A percentile compares a stretch with the other conserved stretches of the same genome.
These are phyloP conservation scores for Creolimax fragrantissima DNA, from an alignment of 78 protist genomes.

Conservation along the genomic window DNA sequence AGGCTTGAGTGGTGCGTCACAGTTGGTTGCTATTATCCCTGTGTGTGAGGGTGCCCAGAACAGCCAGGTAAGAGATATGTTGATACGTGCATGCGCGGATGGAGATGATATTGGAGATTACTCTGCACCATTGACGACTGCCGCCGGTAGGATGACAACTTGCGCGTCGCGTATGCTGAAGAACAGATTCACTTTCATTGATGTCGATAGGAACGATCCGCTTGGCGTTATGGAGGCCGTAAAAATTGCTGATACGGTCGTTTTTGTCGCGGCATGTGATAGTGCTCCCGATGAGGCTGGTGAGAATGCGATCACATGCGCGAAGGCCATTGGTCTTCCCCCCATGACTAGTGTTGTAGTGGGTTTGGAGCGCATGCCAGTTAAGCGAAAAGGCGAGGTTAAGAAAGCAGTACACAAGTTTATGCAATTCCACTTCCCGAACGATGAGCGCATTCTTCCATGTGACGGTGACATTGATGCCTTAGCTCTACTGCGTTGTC, in stretches of 20 bases:
- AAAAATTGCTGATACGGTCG: conserved; percentile 10
- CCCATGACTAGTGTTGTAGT: neutral
- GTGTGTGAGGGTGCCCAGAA: neutral
- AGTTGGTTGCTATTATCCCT: neutral
- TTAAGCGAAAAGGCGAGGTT: neutral
- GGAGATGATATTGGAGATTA: neutral
- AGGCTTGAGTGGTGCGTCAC: neutral
- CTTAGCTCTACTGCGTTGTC: neutral
- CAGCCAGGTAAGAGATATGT: neutral
- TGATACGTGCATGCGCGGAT: neutral
- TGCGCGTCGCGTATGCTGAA: neutral
- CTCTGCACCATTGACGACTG: neutral
- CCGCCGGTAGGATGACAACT: neutral
- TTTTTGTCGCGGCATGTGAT: neutral
- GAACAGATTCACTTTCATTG: neutral
- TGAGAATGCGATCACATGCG: neutral
- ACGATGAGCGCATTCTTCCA: neutral
- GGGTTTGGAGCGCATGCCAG: neutral
- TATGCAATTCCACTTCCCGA: neutral
- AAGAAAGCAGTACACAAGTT: neutral
- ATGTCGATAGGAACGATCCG: neutral
- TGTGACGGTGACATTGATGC: neutral
- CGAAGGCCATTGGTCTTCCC: conserved; percentile 15
- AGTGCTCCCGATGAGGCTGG: neutral
- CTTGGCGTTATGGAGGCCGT: neutral